Evolutionary conservation across 2,329 filamentous ascomycete genomes (phyloP).

Genomic region (Botrytis sinoallii): DNA sequence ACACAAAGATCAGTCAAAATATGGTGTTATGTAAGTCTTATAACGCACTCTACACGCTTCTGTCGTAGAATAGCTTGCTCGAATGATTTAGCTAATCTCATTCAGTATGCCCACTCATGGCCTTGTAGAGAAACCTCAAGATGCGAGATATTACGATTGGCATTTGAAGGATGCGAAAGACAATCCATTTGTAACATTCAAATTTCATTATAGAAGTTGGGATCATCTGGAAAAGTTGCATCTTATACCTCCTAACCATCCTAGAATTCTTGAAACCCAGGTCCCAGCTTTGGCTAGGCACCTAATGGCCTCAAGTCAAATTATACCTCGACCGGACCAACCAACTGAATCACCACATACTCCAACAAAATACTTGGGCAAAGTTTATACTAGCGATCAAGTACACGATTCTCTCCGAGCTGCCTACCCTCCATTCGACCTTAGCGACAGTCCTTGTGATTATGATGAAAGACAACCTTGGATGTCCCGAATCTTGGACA

Average conservation of each 20-base stretch:
- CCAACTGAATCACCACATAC: not conserved
- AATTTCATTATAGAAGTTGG: conserved; percentile 56
- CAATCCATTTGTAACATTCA: conserved; percentile 51
- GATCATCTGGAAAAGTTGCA: conserved; percentile 48
- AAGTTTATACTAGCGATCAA: conserved; percentile 20
- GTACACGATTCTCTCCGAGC: conserved; percentile 11
- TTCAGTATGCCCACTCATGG: conserved; percentile 52
- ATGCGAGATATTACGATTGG: conserved; percentile 52
- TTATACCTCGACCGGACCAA: not conserved
- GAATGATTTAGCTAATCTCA: not conserved
- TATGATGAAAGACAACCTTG: not conserved
- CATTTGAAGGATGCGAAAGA: conserved; percentile 50
- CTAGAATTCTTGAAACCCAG: conserved; percentile 19
- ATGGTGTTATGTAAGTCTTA: conserved; percentile 51
- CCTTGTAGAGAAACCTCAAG: conserved; percentile 50
- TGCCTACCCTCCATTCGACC: conserved; percentile 1
- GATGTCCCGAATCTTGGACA: conserved; percentile 1
- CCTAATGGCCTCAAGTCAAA: not conserved
- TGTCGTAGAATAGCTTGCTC: not conserved
- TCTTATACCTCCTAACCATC: conserved; percentile 40
- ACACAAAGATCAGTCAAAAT: conserved; percentile 49
- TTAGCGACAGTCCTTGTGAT: not conserved
- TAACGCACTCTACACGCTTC: not conserved
- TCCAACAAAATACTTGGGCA: conserved; percentile 15
- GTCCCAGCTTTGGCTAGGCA: conserved; percentile 9